Conservation (phyloP, 2,329 filamentous ascomycete species). For the Aspergillus aculeatinus region DNA sequence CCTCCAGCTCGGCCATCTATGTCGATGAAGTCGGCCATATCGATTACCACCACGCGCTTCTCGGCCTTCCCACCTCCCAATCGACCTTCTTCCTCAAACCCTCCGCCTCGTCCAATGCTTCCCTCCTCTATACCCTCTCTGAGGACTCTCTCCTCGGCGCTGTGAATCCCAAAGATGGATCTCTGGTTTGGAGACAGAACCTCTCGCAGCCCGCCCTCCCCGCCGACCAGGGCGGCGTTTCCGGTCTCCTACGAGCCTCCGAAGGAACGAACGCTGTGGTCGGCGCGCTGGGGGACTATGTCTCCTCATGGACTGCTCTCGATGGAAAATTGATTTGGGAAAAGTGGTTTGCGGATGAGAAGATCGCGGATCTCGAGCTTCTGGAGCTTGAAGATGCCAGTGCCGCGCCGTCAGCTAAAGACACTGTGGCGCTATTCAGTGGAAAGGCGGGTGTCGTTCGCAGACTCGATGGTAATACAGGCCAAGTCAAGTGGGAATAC, state of each 20-base stretch:
- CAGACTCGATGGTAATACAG: constrained; percentile 70
- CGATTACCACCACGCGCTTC: constrained; percentile 88
- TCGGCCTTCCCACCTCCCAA: constrained; percentile 77
- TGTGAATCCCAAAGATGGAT: constrained; percentile 82
- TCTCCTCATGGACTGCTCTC: constrained; percentile 79
- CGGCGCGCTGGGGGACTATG: constrained; percentile 66
- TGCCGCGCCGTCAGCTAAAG: constrained; percentile 48
- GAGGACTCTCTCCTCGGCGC: constrained; percentile 81
- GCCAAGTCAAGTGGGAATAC: constrained; percentile 76
- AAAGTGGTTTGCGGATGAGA: constrained; percentile 54
- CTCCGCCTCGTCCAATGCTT: constrained; percentile 75
- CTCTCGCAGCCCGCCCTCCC: constrained; percentile 51
- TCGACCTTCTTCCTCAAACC: constrained; percentile 96
- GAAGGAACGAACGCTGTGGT: constrained; percentile 76
- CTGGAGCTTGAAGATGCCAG: constrained; percentile 65
- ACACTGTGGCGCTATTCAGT: constrained; percentile 68
- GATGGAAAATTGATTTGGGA: constrained; percentile 80
- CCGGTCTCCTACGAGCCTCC: constrained; percentile 63
- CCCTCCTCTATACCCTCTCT: constrained; percentile 85
- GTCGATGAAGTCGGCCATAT: constrained; percentile 86
- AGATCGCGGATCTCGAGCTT: constrained; percentile 62
- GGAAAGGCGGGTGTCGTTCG: constrained; percentile 60
- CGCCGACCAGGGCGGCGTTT: constrained; percentile 16
- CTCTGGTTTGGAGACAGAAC: constrained; percentile 81
- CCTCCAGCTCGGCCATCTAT: constrained; percentile 67